Conservation (phyloP, 495 filamentous ascomycete genomes). For the Talaromyces wortmannii region DNA sequence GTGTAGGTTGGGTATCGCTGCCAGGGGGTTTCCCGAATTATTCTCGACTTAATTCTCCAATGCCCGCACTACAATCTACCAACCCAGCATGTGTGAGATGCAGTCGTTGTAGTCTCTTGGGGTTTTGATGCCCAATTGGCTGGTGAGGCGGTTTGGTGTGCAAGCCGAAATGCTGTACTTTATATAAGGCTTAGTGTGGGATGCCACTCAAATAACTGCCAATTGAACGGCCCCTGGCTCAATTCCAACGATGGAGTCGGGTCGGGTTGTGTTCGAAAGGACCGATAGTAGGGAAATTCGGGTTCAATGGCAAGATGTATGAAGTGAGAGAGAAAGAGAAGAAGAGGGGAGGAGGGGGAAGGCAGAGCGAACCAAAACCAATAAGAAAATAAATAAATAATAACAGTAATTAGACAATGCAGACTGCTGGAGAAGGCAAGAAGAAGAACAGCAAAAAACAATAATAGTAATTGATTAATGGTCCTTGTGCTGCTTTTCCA, state of each 20-base stretch:
- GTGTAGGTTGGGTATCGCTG: neutral
- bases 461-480: neutral
- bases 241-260: neutral
- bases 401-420: neutral
- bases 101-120: neutral
- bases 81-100: neutral
- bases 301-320: neutral
- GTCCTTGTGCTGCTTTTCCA: neutral
- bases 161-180: neutral
- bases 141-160: neutral
- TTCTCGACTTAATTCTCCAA: neutral
- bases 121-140: conserved; percentile 1
- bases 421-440: neutral
- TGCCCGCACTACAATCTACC: neutral
- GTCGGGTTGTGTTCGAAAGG: neutral
- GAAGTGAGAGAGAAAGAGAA: neutral
- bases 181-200: neutral
- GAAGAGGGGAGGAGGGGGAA: neutral
- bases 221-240: neutral
- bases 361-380: neutral
- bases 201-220: neutral
- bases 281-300: neutral
- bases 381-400: neutral
- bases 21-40: neutral
- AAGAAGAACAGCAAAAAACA: neutral